Percentiles rank a stretch among this genome's conserved stretches.
These are phyloP conservation scores for Clarireedia homoeocarpa DNA, from an alignment of 2,329 filamentous ascomycete species.

Conservation along the genomic window DNA sequence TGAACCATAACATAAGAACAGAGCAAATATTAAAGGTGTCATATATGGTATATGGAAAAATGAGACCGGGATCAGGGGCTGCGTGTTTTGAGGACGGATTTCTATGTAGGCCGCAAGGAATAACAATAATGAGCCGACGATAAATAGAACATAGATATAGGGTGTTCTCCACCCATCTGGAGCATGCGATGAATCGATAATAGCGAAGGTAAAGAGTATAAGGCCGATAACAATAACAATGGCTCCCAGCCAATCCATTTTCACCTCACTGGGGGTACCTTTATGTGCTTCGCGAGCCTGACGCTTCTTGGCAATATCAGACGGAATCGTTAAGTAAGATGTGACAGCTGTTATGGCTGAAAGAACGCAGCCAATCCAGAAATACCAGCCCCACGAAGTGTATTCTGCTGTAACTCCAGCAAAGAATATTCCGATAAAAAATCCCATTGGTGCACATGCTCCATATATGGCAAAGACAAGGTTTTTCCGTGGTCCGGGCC, in stretches of 20 bases:
- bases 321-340: slow-evolving; percentile 42
- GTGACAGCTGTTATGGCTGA: slow-evolving; percentile 38
- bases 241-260: slow-evolving; percentile 65
- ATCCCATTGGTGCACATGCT: slow-evolving; percentile 45
- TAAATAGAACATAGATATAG: slow-evolving; percentile 60
- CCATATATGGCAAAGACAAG: slow-evolving; percentile 52
- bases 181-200: slow-evolving; percentile 66
- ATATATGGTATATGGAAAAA: slow-evolving; percentile 65
- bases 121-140: slow-evolving; percentile 54
- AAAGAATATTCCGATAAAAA: slow-evolving; percentile 55
- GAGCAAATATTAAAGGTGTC: slow-evolving; percentile 49
- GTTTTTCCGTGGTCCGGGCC: slow-evolving; percentile 63
- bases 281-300: slow-evolving; percentile 8
- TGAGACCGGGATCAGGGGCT: slow-evolving; percentile 62
- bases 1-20: slow-evolving; percentile 62
- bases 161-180: slow-evolving; percentile 64
- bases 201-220: slow-evolving; percentile 63
- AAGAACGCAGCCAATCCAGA: slow-evolving; percentile 55
- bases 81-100: slow-evolving; percentile 53
- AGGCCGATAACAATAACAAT: slow-evolving; percentile 55
- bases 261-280: slow-evolving; percentile 28
- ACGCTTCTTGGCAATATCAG: slow-evolving; percentile 34
- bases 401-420: slow-evolving; percentile 54
- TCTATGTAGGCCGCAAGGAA: slow-evolving; percentile 59
- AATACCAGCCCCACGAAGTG: slow-evolving; percentile 57